phyloP scores from a whole-genome alignment of 2,329 filamentous ascomycete species.

The Paecilomyces variotii region DNA sequence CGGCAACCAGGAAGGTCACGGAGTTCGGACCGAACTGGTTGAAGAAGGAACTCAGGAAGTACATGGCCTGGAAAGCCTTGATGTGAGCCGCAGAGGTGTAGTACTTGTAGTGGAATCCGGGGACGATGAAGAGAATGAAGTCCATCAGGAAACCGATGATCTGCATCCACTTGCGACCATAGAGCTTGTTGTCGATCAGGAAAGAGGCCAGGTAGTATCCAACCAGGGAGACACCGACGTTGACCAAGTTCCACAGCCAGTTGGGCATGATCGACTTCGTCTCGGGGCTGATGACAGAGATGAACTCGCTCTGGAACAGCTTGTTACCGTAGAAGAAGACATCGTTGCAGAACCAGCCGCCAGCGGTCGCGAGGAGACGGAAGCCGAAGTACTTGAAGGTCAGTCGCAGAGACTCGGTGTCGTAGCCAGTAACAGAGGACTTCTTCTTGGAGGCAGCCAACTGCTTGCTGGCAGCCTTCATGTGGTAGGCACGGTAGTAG shows the following conservation, averaged over 20 bases:
- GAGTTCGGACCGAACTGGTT: constrained; percentile 97
- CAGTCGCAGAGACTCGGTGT: constrained; percentile 69
- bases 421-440: constrained; percentile 82
- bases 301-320: constrained; percentile 89
- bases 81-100: constrained; percentile 66
- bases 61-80: constrained; percentile 93
- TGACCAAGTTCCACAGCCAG: constrained; percentile 91
- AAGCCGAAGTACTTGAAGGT: constrained; percentile 79
- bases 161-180: constrained; percentile 94
- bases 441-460: constrained; percentile 78
- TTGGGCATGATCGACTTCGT: constrained; percentile 68
- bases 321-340: constrained; percentile 99
- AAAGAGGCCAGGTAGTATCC: constrained; percentile 89
- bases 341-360: constrained; percentile 91
- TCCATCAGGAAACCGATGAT: constrained; percentile 86
- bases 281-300: constrained; percentile 65
- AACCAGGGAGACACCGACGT: constrained; percentile 73
- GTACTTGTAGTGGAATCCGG: constrained; percentile 80
- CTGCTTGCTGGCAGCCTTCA: constrained; percentile 80
- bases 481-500: constrained; percentile 93
- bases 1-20: constrained; percentile 91
- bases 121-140: constrained; percentile 89
- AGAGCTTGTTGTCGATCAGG: constrained; percentile 91
- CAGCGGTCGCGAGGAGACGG: constrained; percentile 76
- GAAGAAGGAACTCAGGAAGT: constrained; percentile 96